A percentile compares a stretch with the other conserved stretches of the same genome.
These are phyloP conservation scores for Tolypocladium endophyticum DNA, from an alignment of 2,329 filamentous ascomycete species.

Conservation along the genomic window DNA sequence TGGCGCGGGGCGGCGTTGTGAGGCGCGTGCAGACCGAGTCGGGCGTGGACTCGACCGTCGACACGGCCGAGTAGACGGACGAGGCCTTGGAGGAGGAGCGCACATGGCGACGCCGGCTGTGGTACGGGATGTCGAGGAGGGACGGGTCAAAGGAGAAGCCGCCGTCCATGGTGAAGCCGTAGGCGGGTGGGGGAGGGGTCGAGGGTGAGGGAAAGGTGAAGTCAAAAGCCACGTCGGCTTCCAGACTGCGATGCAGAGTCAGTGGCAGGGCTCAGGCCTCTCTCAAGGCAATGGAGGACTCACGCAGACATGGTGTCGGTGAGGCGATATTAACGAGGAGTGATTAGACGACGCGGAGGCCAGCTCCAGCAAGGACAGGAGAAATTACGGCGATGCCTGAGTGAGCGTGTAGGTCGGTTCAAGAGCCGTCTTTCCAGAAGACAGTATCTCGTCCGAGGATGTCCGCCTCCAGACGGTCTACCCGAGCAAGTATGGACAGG, in stretches of 20 bases:
- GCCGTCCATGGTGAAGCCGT: constrained; percentile 11
- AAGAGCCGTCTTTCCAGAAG: neutral
- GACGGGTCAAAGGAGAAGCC: constrained; percentile 44
- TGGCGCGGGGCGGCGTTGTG: constrained; percentile 54
- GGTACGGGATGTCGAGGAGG: constrained; percentile 43
- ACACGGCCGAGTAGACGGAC: constrained; percentile 52
- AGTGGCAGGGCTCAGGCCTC: neutral
- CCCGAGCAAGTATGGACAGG: neutral
- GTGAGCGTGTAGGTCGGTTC: constrained; percentile 4
- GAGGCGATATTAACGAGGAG: neutral
- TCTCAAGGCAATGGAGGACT: constrained; percentile 6
- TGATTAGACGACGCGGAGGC: constrained; percentile 6
- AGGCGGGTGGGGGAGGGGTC: constrained; percentile 13
- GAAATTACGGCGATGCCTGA: neutral
- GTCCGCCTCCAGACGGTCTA: neutral
- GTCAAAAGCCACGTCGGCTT: constrained; percentile 51
- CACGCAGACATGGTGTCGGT: constrained; percentile 23
- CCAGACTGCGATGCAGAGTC: constrained; percentile 36
- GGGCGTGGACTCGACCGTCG: constrained; percentile 40
- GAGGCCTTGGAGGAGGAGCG: constrained; percentile 56
- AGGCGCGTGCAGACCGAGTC: constrained; percentile 59
- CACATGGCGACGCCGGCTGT: constrained; percentile 39
- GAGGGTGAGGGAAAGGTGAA: constrained; percentile 40
- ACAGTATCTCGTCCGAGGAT: neutral
- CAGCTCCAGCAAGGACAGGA: constrained; percentile 7